These are phyloP conservation scores for Panaeolus papilionaceus DNA, from an alignment of 768 basidiomycete species.

Conservation along the genomic window DNA sequence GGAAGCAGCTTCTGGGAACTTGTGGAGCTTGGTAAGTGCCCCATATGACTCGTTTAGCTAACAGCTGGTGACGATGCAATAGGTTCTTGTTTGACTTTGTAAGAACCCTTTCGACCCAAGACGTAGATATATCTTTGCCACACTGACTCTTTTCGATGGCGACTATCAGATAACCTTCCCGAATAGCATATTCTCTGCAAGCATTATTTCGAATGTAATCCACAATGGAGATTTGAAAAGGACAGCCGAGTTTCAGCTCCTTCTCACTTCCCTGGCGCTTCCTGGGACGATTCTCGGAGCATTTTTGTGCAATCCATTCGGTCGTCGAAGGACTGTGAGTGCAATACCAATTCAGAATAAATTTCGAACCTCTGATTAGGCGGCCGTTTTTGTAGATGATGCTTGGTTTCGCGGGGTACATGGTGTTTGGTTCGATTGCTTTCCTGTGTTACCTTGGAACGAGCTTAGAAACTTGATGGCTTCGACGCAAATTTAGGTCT, in stretches of 20 bases:
- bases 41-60: too few relatives aligned
- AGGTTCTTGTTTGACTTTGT: constrained; percentile 79
- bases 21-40: constrained; percentile 68
- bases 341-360: constrained; percentile 13
- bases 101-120: constrained; percentile 13
- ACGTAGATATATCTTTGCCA: not conserved
- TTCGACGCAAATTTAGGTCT: constrained; percentile 42
- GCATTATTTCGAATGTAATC: constrained; percentile 72
- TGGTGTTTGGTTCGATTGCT: constrained; percentile 57
- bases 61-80: not conserved
- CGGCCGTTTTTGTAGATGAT: constrained; percentile 55
- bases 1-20: constrained; percentile 74
- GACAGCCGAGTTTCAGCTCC: constrained; percentile 72
- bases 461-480: not conserved
- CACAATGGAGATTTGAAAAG: constrained; percentile 56
- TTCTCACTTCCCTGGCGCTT: constrained; percentile 65
- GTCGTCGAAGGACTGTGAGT: constrained; percentile 61
- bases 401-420: constrained; percentile 70
- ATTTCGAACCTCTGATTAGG: not conserved
- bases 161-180: constrained; percentile 65
- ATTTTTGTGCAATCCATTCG: constrained; percentile 46
- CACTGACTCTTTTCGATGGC: not conserved
- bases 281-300: constrained; percentile 64
- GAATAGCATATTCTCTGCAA: constrained; percentile 71
- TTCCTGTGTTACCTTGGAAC: not conserved